Evolutionary conservation across 2,329 filamentous ascomycete species (phyloP), one percentile per base, ranked within the genome.

Genomic region (Paramyrothecium roridum): DNA sequence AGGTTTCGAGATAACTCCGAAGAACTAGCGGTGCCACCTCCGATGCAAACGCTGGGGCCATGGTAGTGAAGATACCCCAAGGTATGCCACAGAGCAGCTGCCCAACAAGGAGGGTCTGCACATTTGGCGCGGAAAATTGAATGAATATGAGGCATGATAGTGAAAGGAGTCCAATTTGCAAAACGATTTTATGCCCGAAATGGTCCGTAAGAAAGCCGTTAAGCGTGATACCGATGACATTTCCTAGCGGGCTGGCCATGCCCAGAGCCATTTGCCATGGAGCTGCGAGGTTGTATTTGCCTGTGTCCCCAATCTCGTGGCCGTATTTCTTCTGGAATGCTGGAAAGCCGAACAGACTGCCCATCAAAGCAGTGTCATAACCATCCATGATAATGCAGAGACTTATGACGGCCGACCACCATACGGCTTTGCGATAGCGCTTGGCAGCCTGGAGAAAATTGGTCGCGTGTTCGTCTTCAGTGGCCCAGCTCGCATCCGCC

Each of bases 251-350:
- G 0, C 72, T 68, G 8, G 71, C 76, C 40, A 76, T 75, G 37
- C 66, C 68, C 1, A 82, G 63, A 0, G 70, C 77, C 2, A 76
- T 72, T 60, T 81, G 78, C 80, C 80, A 82, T 4, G 71, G 61
- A 0, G 75, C 73, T 4, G 26, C 26, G 2, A 82, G 66, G 56
- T 78, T 63, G 48, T 65, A 68, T 11, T 49, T 45, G 7, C 54
- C 57, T 7, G 53, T 48, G 16, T 57, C 55, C 3, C 52, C 55
- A 12, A 58, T 51, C 4, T 47, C 43, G 3, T 50, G 48, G 54
- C 66, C 66, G 43, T 64, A 69, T 23, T 64, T 59, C 2, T 60
- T 56, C 46, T 63, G 60, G 30, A 74, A 75, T 4, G 66, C 60
- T 1, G 70, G 70, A 52, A 67, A 70, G 19, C 61, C 68, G 55